Conservation (phyloP, 805 yeast genomes). For the Saturnispora besseyi region DNA sequence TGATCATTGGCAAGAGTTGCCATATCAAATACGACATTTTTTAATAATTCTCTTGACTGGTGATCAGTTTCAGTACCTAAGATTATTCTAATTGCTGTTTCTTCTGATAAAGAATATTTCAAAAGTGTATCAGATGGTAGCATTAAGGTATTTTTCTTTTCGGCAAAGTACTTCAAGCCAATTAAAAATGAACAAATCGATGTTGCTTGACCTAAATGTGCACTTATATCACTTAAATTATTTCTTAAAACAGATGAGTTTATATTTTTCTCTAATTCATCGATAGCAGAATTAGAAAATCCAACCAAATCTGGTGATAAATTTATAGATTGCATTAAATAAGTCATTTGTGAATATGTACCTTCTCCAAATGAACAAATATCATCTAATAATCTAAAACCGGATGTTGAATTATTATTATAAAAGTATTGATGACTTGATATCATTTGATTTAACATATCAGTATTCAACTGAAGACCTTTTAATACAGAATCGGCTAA, state of each 20-base stretch:
- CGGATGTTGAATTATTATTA: slow-evolving; percentile 36
- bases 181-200: slow-evolving; percentile 58
- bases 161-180: slow-evolving; percentile 51
- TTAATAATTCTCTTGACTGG: slow-evolving; percentile 28
- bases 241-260: slow-evolving; percentile 15
- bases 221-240: slow-evolving; percentile 49
- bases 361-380: slow-evolving; percentile 78
- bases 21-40: slow-evolving; percentile 56
- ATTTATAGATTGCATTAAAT: slow-evolving; percentile 50
- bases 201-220: slow-evolving; percentile 78
- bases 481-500: slow-evolving; percentile 43
- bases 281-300: slow-evolving; percentile 32
- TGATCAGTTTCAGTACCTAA: slow-evolving; percentile 34
- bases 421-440: slow-evolving; percentile 49
- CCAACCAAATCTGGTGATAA: slow-evolving; percentile 53
- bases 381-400: slow-evolving; percentile 36
- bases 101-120: slow-evolving; percentile 50
- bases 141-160: slow-evolving; percentile 39
- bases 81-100: slow-evolving; percentile 41
- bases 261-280: slow-evolving; percentile 40
- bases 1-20: slow-evolving; percentile 79
- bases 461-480: slow-evolving; percentile 42
- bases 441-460: slow-evolving; percentile 50
- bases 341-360: slow-evolving; percentile 62
- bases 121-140: slow-evolving; percentile 58